Conservation (phyloP, 208 protist genomes). For the Acanthamoeba quina region DNA sequence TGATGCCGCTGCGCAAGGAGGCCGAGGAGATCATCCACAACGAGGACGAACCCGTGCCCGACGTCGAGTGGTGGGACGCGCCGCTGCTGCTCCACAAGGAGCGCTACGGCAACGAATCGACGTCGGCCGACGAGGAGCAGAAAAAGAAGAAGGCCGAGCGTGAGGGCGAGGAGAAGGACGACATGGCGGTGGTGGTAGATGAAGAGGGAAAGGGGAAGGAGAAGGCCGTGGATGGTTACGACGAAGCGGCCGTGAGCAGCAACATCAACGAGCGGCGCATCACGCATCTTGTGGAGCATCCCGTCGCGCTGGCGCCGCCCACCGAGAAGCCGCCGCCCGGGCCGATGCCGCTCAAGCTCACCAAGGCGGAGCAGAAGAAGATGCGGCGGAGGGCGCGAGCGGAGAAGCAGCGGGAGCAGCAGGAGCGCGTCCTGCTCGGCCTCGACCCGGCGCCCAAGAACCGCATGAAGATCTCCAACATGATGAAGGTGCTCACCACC, state of each 20-base stretch:
- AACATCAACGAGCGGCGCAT: conserved; percentile 46
- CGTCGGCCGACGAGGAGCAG: neutral
- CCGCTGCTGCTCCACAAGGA: conserved; percentile 26
- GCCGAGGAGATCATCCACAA: conserved; percentile 49
- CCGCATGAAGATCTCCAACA: conserved; percentile 85
- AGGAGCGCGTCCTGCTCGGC: conserved; percentile 77
- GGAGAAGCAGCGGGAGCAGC: conserved; percentile 63
- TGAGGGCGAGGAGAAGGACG: neutral
- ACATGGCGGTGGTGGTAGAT: neutral
- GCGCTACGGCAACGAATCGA: neutral
- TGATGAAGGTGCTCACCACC: conserved; percentile 83
- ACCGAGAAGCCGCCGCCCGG: neutral
- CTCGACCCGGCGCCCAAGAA: conserved; percentile 69
- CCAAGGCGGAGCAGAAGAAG: conserved; percentile 79
- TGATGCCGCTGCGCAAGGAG: conserved; percentile 1
- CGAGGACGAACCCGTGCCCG: conserved; percentile 65
- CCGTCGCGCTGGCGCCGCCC: conserved; percentile 66
- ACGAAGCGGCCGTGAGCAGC: neutral
- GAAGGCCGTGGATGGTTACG: neutral
- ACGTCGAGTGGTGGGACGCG: conserved; percentile 78
- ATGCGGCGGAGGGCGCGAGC: conserved; percentile 64
- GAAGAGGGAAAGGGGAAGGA: conserved; percentile 13
- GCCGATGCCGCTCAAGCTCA: conserved; percentile 77
- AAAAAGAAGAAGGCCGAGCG: neutral
- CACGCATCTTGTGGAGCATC: conserved; percentile 82